Evolutionary conservation across 2,329 filamentous ascomycete species (phyloP).

Genomic region (Calonectria pauciramosa): DNA sequence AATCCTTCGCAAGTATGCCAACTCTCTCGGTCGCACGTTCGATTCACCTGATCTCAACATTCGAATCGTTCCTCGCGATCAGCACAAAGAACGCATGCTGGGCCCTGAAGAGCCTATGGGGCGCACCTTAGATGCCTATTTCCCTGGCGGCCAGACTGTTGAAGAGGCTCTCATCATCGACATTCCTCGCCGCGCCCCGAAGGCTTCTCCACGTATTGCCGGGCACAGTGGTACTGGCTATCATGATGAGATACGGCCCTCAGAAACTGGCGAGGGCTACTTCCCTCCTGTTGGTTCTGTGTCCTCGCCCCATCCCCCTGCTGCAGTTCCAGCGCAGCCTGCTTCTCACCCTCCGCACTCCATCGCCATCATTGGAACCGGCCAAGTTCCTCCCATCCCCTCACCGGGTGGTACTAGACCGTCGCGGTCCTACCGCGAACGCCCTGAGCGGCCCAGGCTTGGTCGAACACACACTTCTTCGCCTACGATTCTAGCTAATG

Average conservation of each 20-base stretch:
- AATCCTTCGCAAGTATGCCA: slow-evolving; percentile 93
- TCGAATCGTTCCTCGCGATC: slow-evolving; percentile 80
- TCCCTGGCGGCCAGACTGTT: slow-evolving; percentile 86
- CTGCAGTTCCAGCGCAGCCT: slow-evolving; percentile 54
- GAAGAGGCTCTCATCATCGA: slow-evolving; percentile 95
- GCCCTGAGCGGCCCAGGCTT: slow-evolving; percentile 71
- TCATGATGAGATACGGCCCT: slow-evolving; percentile 74
- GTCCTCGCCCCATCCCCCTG: slow-evolving; percentile 56
- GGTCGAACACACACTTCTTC: slow-evolving; percentile 84
- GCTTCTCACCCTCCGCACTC: slow-evolving; percentile 65
- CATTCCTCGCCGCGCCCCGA: slow-evolving; percentile 84
- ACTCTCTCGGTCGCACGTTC: slow-evolving; percentile 89
- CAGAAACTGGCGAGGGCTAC: slow-evolving; percentile 82
- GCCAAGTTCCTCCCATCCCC: slow-evolving; percentile 83
- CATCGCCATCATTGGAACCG: slow-evolving; percentile 85
- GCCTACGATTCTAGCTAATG: slow-evolving; percentile 75
- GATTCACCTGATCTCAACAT: slow-evolving; percentile 92
- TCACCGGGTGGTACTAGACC: slow-evolving; percentile 80
- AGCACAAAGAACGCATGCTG: slow-evolving; percentile 75
- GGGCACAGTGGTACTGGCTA: slow-evolving; percentile 60
- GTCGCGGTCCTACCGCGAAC: slow-evolving; percentile 67
- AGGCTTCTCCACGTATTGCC: slow-evolving; percentile 73
- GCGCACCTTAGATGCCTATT: slow-evolving; percentile 84
- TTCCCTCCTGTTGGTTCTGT: slow-evolving; percentile 77
- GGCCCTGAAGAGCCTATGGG: slow-evolving; percentile 90